Base-by-base conservation (phyloP, 768 basidiomycete species). In the Cystoderma amianthinum region DNA sequence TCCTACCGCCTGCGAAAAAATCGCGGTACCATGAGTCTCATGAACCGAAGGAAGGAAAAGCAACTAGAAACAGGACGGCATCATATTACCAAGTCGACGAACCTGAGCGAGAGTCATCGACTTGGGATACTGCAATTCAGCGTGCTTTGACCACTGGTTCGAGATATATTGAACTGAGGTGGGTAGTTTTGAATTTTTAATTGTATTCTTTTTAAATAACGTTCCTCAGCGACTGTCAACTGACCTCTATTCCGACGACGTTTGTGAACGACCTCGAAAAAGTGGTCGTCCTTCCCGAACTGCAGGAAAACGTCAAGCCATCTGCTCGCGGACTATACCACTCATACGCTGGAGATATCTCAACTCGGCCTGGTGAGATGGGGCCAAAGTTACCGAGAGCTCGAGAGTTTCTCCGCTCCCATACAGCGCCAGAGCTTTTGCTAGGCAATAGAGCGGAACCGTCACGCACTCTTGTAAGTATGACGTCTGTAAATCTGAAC, bases 211-310 rank as follows among this genome's bases (percentile, higher is more conserved):
- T 38, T 9, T 7, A 10, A 23, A 9, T 22, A 10, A 38, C 21
- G 25, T n/a, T 28, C 10, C 16, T 12, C 39, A 76, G 74, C 15
- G 57, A 62, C 28, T 49, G 50, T 9, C 49, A 64, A 32, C 54
- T 83, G 17, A 69, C 70, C 4, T 56, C 47, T 13, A 80, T 86
- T 2, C 75, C 82, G 0, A 32, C 66, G 5, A 60, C 65, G 5
- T 68, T 80, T 36, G 62, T 79, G 3, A 49, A 52, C 4, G 71
- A 73, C 18, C 59, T 84, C 1, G 61, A 50, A 22, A 65, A 54
- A 34, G 77, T 70, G 42, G 76, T 67, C 44, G 65, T 69, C 9
- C 64, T 69, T 0, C 56, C 69, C 1, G 61, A 63, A 42, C 51
- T 12, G 59, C 58, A 1, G 41, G 20, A 36, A n/a, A 16, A 12